Evolutionary conservation across 2,329 filamentous ascomycete genomes (phyloP).

Genomic region (Fusarium brachygibbosum): DNA sequence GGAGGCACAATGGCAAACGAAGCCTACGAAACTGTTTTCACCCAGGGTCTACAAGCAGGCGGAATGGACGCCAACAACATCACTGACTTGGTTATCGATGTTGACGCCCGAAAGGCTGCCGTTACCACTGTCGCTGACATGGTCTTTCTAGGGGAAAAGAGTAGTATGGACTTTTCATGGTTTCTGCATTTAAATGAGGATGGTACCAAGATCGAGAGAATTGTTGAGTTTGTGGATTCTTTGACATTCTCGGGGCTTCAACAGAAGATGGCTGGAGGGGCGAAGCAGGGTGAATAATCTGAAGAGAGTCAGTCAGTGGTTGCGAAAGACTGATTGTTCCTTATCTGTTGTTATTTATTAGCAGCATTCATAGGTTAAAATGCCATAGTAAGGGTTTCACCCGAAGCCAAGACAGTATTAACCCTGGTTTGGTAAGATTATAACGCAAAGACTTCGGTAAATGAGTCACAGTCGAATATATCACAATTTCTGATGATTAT

Average conservation of each 20-base stretch:
- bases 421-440: no score
- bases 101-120: conserved; percentile 11
- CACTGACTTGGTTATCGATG: conserved; percentile 21
- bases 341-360: no score
- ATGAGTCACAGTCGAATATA: no score
- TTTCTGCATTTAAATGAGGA: conserved; percentile 26
- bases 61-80: conserved; percentile 6
- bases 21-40: conserved; percentile 17
- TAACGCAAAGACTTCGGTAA: no score
- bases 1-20: conserved; percentile 18
- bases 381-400: no score
- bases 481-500: no score
- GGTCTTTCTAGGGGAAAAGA: conserved; percentile 5
- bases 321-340: no score
- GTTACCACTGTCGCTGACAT: conserved; percentile 17
- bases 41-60: conserved; percentile 12
- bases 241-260: conserved; percentile 4
- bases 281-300: background rate
- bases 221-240: conserved; percentile 34
- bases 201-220: conserved; percentile 23
- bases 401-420: no score
- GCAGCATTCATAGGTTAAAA: no score
- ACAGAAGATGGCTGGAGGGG: background rate
- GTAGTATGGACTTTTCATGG: conserved; percentile 27
- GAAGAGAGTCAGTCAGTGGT: background rate